Evolutionary conservation across 805 yeast genomes (phyloP), one percentile per base, ranked within the genome.

Genomic region (Kodamaea restingae): DNA sequence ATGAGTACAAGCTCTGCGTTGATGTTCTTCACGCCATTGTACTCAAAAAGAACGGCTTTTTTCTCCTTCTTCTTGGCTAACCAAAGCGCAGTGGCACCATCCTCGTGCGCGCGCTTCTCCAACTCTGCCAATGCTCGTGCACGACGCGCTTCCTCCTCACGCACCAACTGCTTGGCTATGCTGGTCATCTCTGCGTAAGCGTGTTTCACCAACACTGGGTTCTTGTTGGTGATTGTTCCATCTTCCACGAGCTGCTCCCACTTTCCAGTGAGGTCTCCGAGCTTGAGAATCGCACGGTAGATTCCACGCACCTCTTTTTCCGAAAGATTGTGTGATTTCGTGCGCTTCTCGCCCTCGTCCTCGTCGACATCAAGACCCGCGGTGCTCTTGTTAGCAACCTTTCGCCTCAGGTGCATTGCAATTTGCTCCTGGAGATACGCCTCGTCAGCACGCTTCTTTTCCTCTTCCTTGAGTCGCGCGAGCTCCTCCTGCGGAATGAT

Each of bases 401-500:
- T 79, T 53, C 96, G 76, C 57, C 95, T 78, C 24, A 84, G 78
- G 54, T 79, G 84, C 82, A 93, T 76, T 47, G 88, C 88, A 49
- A 93, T 80, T 61, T 93, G 98, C 51, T 88, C 91, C 54, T 88
- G 81, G 41, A 93, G 73, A 54, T 79, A 90, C 47, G 80, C 84
- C 47, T 91, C 97, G 49, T 93, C 97, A 32, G 81, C 76, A 37
- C 84, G 75, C 58, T 80, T 83, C 70, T 84, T 81, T 58, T 93
- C 98, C 40, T 88, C 95, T 47, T 85, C 95, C 58, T 93, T 93
- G 51, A 93, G 72, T 58, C 84, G 87, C 44, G 80, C 75, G 47
- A 95, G 71, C 60, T 93, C 98, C 32, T 86, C 95, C 48, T 87
- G 90, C 0, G 99, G 99, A 53, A 93, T 93, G 51, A 93, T 93